Evolutionary conservation across 805 yeast species (phyloP), one percentile per base, ranked within the genome.

Genomic region (Crinitomyces ghanaensis): DNA sequence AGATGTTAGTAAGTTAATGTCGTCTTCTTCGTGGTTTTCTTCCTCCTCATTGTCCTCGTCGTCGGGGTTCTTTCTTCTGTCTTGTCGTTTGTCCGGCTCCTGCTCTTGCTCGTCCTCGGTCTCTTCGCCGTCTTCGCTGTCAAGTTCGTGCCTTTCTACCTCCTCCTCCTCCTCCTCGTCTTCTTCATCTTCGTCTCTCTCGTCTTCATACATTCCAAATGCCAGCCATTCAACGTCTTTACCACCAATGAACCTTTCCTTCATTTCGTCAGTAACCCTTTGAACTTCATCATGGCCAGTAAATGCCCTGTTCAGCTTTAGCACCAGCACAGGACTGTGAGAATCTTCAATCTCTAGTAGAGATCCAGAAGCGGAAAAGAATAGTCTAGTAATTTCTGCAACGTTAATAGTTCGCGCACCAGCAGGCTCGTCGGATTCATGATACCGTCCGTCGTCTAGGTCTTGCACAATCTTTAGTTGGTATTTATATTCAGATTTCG

Each of bases 401-500:
- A 75, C 47, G 26, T 65, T 59, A 30, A 67, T 45, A 2, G 37
- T 35, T 18, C 54, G 51, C 0, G 70, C 66, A n/a, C 41, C 49
- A 11, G 59, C 69, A 3, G 57, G 69, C 9, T 59, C 64, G 5
- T 65, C 68, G 4, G 57, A 61, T 9, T 79, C 81, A 48, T 80
- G 93, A 46, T 77, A 80, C 35, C 88, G 56, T 0, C 69, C 81
- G 53, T 80, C 93, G 43, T 77, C 63, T 31, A 77, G 72, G 45
- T 66, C 68, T 44, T 81, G 86, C 4, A 47, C 48, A 2, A 80
- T 59, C 6, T 48, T 53, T 12, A 80, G 37, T 4, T 48, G 53
- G 48, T 76, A 77, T 7, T 47, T 33, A 46, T 54, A 76, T 4
- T 45, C 39, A 4, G 36, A 29, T 11, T 17, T 31, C 11, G 31